Evolutionary conservation across 2,329 filamentous ascomycete species (phyloP).

Genomic region (Neurospora sp.): DNA sequence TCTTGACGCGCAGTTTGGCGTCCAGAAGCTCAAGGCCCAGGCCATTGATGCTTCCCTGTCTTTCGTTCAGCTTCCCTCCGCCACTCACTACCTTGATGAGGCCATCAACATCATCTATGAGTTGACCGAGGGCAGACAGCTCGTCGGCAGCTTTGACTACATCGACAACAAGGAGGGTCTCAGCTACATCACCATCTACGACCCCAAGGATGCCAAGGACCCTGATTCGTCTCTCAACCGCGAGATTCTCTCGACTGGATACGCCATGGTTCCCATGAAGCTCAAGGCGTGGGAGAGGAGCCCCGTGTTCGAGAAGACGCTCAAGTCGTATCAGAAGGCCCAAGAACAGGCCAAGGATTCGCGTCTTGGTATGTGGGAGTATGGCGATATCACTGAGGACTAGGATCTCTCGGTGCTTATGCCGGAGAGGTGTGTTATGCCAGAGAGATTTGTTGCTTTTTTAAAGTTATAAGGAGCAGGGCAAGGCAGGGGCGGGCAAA

Average conservation of each 20-base stretch:
- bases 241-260: conserved; percentile 71
- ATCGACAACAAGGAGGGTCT: conserved; percentile 69
- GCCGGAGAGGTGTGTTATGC: not conserved
- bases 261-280: conserved; percentile 87
- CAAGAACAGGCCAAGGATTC: conserved; percentile 72
- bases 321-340: conserved; percentile 62
- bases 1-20: conserved; percentile 69
- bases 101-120: conserved; percentile 67
- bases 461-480: not conserved
- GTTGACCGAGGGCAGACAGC: conserved; percentile 61
- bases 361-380: conserved; percentile 92
- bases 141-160: conserved; percentile 87
- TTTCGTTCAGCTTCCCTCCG: conserved; percentile 78
- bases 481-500: not conserved
- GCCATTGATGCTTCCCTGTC: conserved; percentile 80
- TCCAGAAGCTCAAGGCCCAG: conserved; percentile 76
- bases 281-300: conserved; percentile 82
- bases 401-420: conserved; percentile 27
- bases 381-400: conserved; percentile 90
- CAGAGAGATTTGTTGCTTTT: not conserved
- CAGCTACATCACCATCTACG: conserved; percentile 80
- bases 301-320: conserved; percentile 56
- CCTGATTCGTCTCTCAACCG: conserved; percentile 74
- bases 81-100: conserved; percentile 74
- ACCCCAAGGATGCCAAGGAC: conserved; percentile 51